phyloP scores from a whole-genome alignment of 805 yeast genomes.

The Myxozyma monticola region DNA sequence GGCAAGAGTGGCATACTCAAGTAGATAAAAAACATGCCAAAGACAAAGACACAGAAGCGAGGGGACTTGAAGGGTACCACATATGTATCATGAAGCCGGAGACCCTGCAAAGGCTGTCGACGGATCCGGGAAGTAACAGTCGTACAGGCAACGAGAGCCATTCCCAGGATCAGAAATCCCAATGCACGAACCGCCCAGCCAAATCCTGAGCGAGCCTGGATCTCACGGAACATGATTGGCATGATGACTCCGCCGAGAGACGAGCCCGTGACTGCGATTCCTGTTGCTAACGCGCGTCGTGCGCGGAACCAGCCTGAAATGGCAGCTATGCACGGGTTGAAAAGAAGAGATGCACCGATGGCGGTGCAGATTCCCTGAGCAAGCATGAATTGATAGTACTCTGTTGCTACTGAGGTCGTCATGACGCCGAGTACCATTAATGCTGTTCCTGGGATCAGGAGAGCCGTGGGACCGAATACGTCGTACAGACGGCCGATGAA shows the following conservation, averaged over 20 bases:
- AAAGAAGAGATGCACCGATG: constrained; percentile 45
- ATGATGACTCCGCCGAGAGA: constrained; percentile 52
- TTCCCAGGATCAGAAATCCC: constrained; percentile 46
- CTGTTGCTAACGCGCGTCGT: constrained; percentile 48
- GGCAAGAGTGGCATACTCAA: no score
- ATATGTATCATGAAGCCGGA: neutral
- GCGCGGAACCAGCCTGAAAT: constrained; percentile 48
- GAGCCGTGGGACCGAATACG: constrained; percentile 32
- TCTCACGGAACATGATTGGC: constrained; percentile 48
- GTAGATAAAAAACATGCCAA: constrained; percentile 33
- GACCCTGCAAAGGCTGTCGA: neutral
- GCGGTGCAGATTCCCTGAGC: constrained; percentile 55
- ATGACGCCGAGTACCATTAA: constrained; percentile 35
- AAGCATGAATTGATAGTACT: constrained; percentile 53
- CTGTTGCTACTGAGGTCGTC: constrained; percentile 40
- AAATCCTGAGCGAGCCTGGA: constrained; percentile 49
- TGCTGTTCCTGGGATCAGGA: constrained; percentile 31
- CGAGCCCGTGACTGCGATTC: constrained; percentile 51
- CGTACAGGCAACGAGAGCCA: constrained; percentile 30
- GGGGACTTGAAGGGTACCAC: constrained; percentile 34
- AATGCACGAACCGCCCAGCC: constrained; percentile 54
- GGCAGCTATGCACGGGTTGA: constrained; percentile 47
- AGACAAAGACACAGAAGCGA: constrained; percentile 30
- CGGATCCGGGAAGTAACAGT: constrained; percentile 33
- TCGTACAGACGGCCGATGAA: constrained; percentile 37